phyloP scores from a whole-genome alignment of 306 rosid genomes.

The Cucumis hystrix region DNA sequence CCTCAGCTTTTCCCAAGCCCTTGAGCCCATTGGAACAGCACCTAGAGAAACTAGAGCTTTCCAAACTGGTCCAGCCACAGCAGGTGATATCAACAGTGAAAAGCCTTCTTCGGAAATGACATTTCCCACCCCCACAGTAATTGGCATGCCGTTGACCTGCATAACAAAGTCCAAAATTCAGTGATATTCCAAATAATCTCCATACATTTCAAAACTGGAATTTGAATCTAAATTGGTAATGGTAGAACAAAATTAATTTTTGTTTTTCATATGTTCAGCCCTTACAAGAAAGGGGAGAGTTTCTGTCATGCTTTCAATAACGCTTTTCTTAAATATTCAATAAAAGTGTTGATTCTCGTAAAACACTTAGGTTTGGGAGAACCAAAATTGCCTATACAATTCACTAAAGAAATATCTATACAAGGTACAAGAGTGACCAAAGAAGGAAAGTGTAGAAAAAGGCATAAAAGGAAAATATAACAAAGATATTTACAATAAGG shows the following conservation, averaged over 20 bases:
- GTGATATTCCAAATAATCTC: background rate
- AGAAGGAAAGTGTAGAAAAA: no score
- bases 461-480: no score
- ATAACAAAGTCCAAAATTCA: background rate
- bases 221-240: background rate
- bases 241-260: background rate
- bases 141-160: conserved; percentile 76
- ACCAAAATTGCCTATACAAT: no score
- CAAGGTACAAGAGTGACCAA: no score
- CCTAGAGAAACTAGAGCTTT: conserved; percentile 61
- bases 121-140: conserved; percentile 82
- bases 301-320: background rate
- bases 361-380: no score
- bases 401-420: no score
- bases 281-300: background rate
- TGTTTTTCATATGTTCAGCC: background rate
- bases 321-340: background rate
- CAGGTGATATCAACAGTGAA: conserved; percentile 75
- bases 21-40: conserved; percentile 73
- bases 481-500: no score
- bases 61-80: conserved; percentile 76
- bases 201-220: background rate
- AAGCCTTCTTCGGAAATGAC: conserved; percentile 71
- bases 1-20: conserved; percentile 76
- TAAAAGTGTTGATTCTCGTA: no score